These are phyloP conservation scores for Penicillium paneum DNA, from an alignment of 2,329 filamentous ascomycete species.

Conservation along the genomic window DNA sequence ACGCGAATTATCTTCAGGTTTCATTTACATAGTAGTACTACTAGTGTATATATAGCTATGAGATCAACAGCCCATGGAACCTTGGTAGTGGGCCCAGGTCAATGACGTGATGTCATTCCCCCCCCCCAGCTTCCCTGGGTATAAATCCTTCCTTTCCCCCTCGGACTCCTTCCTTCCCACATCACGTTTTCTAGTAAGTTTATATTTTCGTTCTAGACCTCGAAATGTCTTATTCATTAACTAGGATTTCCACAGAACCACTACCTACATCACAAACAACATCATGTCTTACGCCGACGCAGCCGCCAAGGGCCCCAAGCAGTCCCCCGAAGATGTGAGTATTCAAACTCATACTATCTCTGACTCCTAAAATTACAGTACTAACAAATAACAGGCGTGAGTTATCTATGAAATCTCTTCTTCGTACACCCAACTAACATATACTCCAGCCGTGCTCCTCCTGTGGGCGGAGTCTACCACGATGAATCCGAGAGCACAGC, in stretches of 20 bases:
- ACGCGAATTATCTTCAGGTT: not conserved
- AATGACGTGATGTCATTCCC: slow-evolving; percentile 36
- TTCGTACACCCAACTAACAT: slow-evolving; percentile 8
- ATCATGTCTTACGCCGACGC: slow-evolving; percentile 51
- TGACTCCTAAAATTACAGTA: not conserved
- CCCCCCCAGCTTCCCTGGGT: slow-evolving; percentile 14
- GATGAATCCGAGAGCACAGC: slow-evolving; percentile 42
- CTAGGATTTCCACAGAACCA: not conserved
- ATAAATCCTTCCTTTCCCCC: slow-evolving; percentile 23
- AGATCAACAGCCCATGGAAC: slow-evolving; percentile 1
- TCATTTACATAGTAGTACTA: not conserved
- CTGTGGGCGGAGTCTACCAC: slow-evolving; percentile 38
- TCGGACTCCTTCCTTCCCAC: not conserved
- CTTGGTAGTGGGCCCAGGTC: slow-evolving; percentile 19
- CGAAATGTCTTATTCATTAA: not conserved
- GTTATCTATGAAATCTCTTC: slow-evolving; percentile 13
- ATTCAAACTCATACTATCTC: not conserved
- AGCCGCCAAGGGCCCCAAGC: slow-evolving; percentile 47
- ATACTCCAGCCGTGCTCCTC: slow-evolving; percentile 41
- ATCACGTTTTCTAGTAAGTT: slow-evolving; percentile 7
- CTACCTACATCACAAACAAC: not conserved
- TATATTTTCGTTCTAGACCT: not conserved
- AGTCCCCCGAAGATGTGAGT: slow-evolving; percentile 48
- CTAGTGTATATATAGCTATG: not conserved
- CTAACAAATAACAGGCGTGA: slow-evolving; percentile 36